A percentile compares a stretch with the other conserved stretches of the same genome.
phyloP scores from a whole-genome alignment of 176 grass and related monocot species.

The Dendrocalamus sinicus region DNA sequence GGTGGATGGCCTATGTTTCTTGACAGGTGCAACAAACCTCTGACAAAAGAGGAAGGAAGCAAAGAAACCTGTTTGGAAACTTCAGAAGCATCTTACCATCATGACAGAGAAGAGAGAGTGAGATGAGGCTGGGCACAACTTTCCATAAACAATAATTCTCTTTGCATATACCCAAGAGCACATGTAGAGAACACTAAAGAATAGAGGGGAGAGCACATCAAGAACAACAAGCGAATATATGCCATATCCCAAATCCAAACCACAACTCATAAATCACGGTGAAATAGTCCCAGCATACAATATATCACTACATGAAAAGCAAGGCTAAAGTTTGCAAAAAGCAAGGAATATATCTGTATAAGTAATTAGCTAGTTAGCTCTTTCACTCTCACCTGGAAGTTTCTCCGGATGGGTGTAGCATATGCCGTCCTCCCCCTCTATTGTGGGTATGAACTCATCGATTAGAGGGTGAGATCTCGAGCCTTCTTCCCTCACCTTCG shows the following conservation, averaged over 20 bases:
- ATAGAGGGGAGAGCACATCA: constrained; percentile 61
- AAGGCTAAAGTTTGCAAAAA: constrained; percentile 39
- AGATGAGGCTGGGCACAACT: constrained; percentile 64
- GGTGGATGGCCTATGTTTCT: constrained; percentile 61
- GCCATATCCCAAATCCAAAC: constrained; percentile 66
- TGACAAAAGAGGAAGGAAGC: constrained; percentile 56
- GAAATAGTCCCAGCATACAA: constrained; percentile 54
- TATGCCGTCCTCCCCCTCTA: constrained; percentile 96
- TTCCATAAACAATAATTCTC: constrained; percentile 74
- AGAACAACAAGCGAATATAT: constrained; percentile 66
- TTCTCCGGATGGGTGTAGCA: constrained; percentile 99
- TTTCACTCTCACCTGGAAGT: constrained; percentile 73
- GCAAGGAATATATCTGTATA: constrained; percentile 53
- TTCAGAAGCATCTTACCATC: constrained; percentile 84
- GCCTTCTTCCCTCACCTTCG: constrained; percentile 77
- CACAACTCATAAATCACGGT: constrained; percentile 43
- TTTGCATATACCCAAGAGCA: constrained; percentile 73
- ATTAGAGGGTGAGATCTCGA: constrained; percentile 90
- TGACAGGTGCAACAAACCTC: constrained; percentile 75
- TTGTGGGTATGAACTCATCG: constrained; percentile 96
- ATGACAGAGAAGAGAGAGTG: constrained; percentile 50
- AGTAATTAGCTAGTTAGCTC: constrained; percentile 29
- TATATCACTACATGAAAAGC: constrained; percentile 51
- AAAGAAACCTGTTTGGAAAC: constrained; percentile 86
- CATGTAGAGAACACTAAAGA: constrained; percentile 59